Evolutionary conservation across 352 stramenopile species (phyloP).

Genomic region (Phytopythium chamaehyphon): DNA sequence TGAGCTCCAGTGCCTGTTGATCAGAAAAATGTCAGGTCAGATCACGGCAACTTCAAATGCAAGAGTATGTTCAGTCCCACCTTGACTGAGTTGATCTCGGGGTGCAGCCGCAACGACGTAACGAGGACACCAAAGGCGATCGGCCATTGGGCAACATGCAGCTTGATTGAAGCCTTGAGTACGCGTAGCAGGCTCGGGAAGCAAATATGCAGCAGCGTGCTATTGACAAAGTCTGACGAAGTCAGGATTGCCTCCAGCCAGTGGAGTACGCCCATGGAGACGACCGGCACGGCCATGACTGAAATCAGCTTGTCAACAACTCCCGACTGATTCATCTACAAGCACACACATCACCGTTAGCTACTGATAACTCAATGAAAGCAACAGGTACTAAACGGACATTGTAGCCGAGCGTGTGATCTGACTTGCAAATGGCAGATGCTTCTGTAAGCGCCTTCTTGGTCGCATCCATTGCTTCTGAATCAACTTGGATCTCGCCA

Average conservation of each 20-base stretch:
- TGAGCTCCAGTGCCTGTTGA: slow-evolving; percentile 62
- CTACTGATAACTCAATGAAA: not conserved
- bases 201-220: slow-evolving; percentile 80
- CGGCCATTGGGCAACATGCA: slow-evolving; percentile 78
- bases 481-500: slow-evolving; percentile 37
- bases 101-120: slow-evolving; percentile 63
- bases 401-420: slow-evolving; percentile 86
- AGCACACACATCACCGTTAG: not conserved
- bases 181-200: slow-evolving; percentile 79
- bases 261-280: slow-evolving; percentile 83
- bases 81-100: slow-evolving; percentile 84
- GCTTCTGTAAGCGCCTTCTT: slow-evolving; percentile 69
- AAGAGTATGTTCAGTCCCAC: slow-evolving; percentile 9
- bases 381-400: slow-evolving; percentile 24
- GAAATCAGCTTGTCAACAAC: slow-evolving; percentile 77
- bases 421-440: slow-evolving; percentile 76
- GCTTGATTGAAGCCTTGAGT: slow-evolving; percentile 71
- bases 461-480: slow-evolving; percentile 50
- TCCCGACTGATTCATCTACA: slow-evolving; percentile 82
- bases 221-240: slow-evolving; percentile 75
- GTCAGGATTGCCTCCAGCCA: slow-evolving; percentile 79
- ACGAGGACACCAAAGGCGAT: slow-evolving; percentile 81
- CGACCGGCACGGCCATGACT: slow-evolving; percentile 74
- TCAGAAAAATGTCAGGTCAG: not conserved
- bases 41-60: not conserved